Conservation (phyloP, 805 yeast genomes). For the Grigorovia yakushimaensis region DNA sequence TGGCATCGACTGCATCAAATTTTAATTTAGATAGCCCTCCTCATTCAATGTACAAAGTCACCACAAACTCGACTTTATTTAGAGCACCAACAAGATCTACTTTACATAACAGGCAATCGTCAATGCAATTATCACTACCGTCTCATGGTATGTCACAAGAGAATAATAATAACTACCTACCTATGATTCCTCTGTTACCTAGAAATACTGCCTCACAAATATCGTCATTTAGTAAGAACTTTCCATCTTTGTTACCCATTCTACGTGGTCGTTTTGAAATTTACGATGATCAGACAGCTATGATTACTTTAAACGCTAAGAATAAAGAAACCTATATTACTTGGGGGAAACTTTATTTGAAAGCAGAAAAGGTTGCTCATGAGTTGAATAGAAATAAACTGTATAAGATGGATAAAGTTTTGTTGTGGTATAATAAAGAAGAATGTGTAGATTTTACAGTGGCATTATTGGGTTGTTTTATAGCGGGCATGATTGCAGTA, state of each 20-base stretch:
- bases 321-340: conserved; percentile 78
- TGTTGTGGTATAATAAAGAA: conserved; percentile 69
- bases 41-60: conserved; percentile 6
- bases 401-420: conserved; percentile 74
- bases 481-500: conserved; percentile 90
- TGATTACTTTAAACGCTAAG: conserved; percentile 58
- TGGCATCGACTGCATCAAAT: neutral
- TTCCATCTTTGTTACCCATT: conserved; percentile 41
- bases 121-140: conserved; percentile 25
- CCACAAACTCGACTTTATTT: conserved; percentile 4
- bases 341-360: conserved; percentile 81
- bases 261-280: conserved; percentile 62
- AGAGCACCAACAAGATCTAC: conserved; percentile 8
- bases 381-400: conserved; percentile 27
- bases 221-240: conserved; percentile 17
- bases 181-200: conserved; percentile 32
- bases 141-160: conserved; percentile 18
- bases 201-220: conserved; percentile 22
- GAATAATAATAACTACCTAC: conserved; percentile 13
- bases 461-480: conserved; percentile 82
- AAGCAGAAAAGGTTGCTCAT: conserved; percentile 79
- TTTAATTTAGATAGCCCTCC: neutral
- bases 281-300: conserved; percentile 59
- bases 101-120: conserved; percentile 10
- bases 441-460: conserved; percentile 81